These are phyloP conservation scores for Marasmius fiardii DNA, from an alignment of 1,284 basidiomycete genomes.

Conservation along the genomic window DNA sequence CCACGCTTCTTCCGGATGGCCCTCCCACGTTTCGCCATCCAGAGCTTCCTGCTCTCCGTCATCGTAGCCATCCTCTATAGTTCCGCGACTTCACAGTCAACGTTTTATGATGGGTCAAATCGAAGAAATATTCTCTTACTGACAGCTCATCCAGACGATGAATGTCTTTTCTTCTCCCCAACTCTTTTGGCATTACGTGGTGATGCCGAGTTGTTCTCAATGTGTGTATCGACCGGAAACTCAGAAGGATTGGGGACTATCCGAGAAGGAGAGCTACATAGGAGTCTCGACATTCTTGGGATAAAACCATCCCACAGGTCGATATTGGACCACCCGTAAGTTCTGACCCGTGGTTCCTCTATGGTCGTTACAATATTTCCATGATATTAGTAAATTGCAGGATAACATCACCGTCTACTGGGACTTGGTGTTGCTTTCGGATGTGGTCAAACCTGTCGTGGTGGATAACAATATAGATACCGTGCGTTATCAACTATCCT, in stretches of 20 bases:
- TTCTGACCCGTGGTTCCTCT: slow-evolving; percentile 16
- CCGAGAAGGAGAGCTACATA: slow-evolving; percentile 63
- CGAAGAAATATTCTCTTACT: slow-evolving; percentile 55
- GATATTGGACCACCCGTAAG: slow-evolving; percentile 74
- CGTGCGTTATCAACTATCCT: slow-evolving; percentile 38
- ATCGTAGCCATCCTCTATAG: slow-evolving; percentile 27
- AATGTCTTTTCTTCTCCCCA: slow-evolving; percentile 90
- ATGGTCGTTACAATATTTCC: neutral
- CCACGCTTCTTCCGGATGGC: neutral
- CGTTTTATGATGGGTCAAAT: slow-evolving; percentile 16
- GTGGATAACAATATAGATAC: slow-evolving; percentile 57
- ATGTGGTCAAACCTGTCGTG: slow-evolving; percentile 60
- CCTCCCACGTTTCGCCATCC: neutral
- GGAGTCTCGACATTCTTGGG: slow-evolving; percentile 72
- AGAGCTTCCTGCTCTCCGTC: slow-evolving; percentile 26
- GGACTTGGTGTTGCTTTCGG: slow-evolving; percentile 60
- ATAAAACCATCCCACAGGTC: slow-evolving; percentile 54
- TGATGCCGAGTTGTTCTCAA: slow-evolving; percentile 31
- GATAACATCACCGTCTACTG: slow-evolving; percentile 76
- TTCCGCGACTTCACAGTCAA: slow-evolving; percentile 16
- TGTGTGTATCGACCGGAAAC: slow-evolving; percentile 70
- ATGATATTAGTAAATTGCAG: slow-evolving; percentile 54
- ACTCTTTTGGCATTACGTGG: slow-evolving; percentile 55
- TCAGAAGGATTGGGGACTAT: slow-evolving; percentile 75
- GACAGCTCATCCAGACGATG: slow-evolving; percentile 91